Percentiles rank a stretch among this genome's conserved stretches.
Evolutionary conservation across 73 alveolate genomes (phyloP).

Genomic region (Stentor roeselii): DNA sequence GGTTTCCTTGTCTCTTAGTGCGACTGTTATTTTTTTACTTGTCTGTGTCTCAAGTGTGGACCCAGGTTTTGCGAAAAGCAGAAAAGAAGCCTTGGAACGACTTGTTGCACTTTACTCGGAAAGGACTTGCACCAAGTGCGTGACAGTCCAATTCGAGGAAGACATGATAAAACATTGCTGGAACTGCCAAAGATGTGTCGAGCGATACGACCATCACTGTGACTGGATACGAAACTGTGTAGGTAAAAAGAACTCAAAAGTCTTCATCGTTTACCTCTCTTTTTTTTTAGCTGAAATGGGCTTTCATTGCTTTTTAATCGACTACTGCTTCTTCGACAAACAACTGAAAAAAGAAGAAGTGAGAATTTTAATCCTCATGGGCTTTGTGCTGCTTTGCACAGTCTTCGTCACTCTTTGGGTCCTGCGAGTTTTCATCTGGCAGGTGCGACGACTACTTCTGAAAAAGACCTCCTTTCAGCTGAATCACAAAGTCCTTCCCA

Average conservation of each 20-base stretch:
- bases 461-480: no score
- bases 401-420: no score
- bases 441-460: no score
- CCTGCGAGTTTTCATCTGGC: no score
- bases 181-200: slow-evolving; percentile 56
- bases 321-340: no score
- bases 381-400: no score
- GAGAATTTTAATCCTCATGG: no score
- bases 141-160: slow-evolving; percentile 58
- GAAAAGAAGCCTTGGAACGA: not conserved
- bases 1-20: not conserved
- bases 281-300: not conserved
- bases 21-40: not conserved
- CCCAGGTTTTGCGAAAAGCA: not conserved
- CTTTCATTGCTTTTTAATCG: no score
- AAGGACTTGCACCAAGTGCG: not conserved
- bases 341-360: no score
- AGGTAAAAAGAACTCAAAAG: slow-evolving; percentile 66
- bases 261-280: slow-evolving; percentile 57
- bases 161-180: slow-evolving; percentile 76
- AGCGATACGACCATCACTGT: slow-evolving; percentile 80
- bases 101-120: not conserved
- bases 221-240: slow-evolving; percentile 82
- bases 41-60: not conserved
- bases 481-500: no score